Percentiles rank a stretch among this genome's conserved stretches.
Evolutionary conservation across 768 basidiomycete species (phyloP).

Genomic region (Suillus ampliporus): DNA sequence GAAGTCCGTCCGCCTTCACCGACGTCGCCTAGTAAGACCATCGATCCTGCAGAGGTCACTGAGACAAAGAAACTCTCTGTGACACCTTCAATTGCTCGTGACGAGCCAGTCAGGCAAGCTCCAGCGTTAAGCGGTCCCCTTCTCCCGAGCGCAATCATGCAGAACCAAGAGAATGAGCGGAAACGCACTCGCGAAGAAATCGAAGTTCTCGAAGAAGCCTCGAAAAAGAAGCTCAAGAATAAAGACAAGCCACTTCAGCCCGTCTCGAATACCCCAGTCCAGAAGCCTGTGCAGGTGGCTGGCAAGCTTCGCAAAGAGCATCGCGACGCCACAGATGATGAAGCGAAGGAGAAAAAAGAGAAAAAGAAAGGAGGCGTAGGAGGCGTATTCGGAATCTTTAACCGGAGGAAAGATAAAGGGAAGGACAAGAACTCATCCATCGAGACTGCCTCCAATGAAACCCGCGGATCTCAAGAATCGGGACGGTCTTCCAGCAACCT

Average conservation of each 20-base stretch:
- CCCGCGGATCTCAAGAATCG: slow-evolving; percentile 67
- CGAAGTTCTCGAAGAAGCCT: slow-evolving; percentile 47
- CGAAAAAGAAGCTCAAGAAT: slow-evolving; percentile 55
- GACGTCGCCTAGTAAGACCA: slow-evolving; percentile 34
- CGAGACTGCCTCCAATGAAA: slow-evolving; percentile 56
- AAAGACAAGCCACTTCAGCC: slow-evolving; percentile 50
- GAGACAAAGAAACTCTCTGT: slow-evolving; percentile 81
- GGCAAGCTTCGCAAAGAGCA: slow-evolving; percentile 53
- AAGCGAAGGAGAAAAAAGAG: slow-evolving; percentile 59
- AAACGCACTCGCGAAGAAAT: slow-evolving; percentile 59
- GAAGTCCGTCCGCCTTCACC: slow-evolving; percentile 37
- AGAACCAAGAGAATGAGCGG: slow-evolving; percentile 57
- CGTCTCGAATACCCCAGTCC: slow-evolving; percentile 27
- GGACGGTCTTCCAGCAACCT: slow-evolving; percentile 54
- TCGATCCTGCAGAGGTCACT: slow-evolving; percentile 71
- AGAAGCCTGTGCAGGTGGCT: slow-evolving; percentile 18
- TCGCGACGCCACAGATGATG: slow-evolving; percentile 46
- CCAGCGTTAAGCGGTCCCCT: slow-evolving; percentile 30
- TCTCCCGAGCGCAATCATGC: slow-evolving; percentile 46
- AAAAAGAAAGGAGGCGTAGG: slow-evolving; percentile 73
- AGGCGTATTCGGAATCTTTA: slow-evolving; percentile 81
- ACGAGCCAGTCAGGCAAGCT: slow-evolving; percentile 40
- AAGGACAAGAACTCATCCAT: slow-evolving; percentile 65
- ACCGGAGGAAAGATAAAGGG: slow-evolving; percentile 76
- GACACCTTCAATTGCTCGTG: slow-evolving; percentile 79